Conservation (phyloP, 352 stramenopile species). For the Globisporangium cederbergense region DNA sequence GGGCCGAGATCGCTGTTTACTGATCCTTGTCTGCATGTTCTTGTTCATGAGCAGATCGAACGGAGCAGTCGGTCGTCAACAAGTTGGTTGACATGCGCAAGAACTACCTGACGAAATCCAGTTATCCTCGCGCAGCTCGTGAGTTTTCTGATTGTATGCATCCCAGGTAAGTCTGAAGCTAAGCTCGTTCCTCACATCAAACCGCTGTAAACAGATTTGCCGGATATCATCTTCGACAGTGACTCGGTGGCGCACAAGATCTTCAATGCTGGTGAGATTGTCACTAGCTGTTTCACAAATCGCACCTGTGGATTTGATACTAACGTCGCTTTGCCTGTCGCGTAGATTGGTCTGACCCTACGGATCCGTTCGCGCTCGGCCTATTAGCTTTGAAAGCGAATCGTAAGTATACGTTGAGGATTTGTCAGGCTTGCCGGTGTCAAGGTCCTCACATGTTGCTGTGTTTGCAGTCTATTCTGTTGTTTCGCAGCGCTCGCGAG, state of each 20-base stretch:
- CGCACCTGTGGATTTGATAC: neutral
- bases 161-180: neutral
- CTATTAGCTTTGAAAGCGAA: conserved; percentile 41
- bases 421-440: neutral
- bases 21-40: neutral
- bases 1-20: neutral
- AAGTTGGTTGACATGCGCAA: conserved; percentile 62
- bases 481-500: neutral
- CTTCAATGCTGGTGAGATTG: conserved; percentile 50
- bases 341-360: conserved; percentile 26
- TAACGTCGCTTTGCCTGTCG: neutral
- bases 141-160: conserved; percentile 17
- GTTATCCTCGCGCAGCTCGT: conserved; percentile 41
- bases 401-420: conserved; percentile 24
- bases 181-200: no score
- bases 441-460: neutral
- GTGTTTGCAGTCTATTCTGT: conserved; percentile 6
- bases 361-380: conserved; percentile 55
- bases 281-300: neutral
- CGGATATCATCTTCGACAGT: conserved; percentile 49
- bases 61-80: conserved; percentile 46
- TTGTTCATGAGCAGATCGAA: conserved; percentile 29
- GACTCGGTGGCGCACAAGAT: conserved; percentile 60
- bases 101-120: conserved; percentile 40
- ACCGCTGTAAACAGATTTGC: conserved; percentile 36